A percentile compares a stretch with the other conserved stretches of the same genome.
phyloP scores from a whole-genome alignment of 805 yeast genomes.

The Lachancea sp. region DNA sequence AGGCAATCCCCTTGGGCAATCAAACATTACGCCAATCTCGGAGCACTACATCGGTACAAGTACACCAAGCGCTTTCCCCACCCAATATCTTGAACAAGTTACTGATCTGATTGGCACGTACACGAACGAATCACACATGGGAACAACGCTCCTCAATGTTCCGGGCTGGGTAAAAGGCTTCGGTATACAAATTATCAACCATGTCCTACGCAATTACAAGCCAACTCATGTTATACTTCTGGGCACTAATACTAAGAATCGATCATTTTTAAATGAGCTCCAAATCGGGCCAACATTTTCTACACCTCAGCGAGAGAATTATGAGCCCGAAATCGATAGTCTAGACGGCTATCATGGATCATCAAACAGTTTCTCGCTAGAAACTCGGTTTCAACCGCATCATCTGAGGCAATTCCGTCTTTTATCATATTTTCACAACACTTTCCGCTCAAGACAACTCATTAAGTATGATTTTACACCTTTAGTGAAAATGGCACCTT shows the following conservation, averaged over 20 bases:
- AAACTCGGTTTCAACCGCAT: conserved; percentile 40
- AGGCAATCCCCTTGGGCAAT: conserved; percentile 26
- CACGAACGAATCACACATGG: conserved; percentile 30
- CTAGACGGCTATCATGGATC: conserved; percentile 9
- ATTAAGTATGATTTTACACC: conserved; percentile 39
- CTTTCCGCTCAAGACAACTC: conserved; percentile 1
- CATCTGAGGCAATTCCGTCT: conserved; percentile 48
- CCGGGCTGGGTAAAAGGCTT: conserved; percentile 93
- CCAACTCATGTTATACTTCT: conserved; percentile 57
- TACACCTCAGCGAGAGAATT: conserved; percentile 25
- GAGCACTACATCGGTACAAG: conserved; percentile 53
- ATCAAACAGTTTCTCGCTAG: background rate
- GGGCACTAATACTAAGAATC: conserved; percentile 31
- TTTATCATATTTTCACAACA: conserved; percentile 49
- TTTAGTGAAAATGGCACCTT: conserved; percentile 36
- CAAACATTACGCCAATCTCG: conserved; percentile 12
- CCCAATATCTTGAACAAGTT: conserved; percentile 42
- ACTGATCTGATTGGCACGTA: conserved; percentile 34
- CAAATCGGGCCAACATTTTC: conserved; percentile 25
- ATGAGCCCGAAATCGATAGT: conserved; percentile 24
- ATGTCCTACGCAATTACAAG: conserved; percentile 38
- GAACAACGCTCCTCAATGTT: conserved; percentile 57
- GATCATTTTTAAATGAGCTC: conserved; percentile 25
- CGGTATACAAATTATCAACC: conserved; percentile 60
- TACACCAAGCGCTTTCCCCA: conserved; percentile 64